Base-by-base conservation (phyloP, 306 rosid genomes). In the Cercis canadensis region DNA sequence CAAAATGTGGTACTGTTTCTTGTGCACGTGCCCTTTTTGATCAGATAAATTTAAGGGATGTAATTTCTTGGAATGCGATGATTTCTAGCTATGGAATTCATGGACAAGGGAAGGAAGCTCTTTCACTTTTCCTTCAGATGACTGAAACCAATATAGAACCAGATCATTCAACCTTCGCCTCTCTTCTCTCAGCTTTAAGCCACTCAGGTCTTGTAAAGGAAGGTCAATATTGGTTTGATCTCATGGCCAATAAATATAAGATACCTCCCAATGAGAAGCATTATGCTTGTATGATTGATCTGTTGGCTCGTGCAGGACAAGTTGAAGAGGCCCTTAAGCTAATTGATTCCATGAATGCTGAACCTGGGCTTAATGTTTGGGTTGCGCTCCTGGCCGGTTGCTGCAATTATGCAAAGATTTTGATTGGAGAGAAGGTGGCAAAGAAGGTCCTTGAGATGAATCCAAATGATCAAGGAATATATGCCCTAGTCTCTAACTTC, bases 211-310 rank as follows among this genome's bases (percentile, higher is more conserved):
- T 85, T 10, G 66, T 79, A 39, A 70, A 73, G 61, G 79, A 82
- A 73, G 89, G 89, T 18, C 67, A 7, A 69, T 53, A 76, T 43
- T 85, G 79, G 78, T 82, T 85, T 33, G 2, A 69, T 52, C 57
- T 70, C 39, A 82, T 79, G 83, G 63, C 73, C 4, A 50, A 11
- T 5, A 61, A 73, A 67, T 85, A 78, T 70, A 69, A 69, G 70
- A 79, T 80, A 19, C 50, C 24, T 45, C 79, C 81, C 17, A 65
- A 74, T 33, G 83, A 85, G 41, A 82, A 76, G 44, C 87, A 85
- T 60, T 85, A 70, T 76, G 81, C 75, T 55, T 82, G 85, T 65
- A 73, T 79, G 87, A 72, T 85, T 65, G 83, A 82, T 74, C 81
- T 82, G 36, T 44, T 79, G 61, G 82, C 87, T 46, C 85, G 83